A percentile compares a stretch with the other conserved stretches of the same genome.
These are phyloP conservation scores for Cercospora zeina DNA, from an alignment of 2,329 filamentous ascomycete genomes.

Conservation along the genomic window DNA sequence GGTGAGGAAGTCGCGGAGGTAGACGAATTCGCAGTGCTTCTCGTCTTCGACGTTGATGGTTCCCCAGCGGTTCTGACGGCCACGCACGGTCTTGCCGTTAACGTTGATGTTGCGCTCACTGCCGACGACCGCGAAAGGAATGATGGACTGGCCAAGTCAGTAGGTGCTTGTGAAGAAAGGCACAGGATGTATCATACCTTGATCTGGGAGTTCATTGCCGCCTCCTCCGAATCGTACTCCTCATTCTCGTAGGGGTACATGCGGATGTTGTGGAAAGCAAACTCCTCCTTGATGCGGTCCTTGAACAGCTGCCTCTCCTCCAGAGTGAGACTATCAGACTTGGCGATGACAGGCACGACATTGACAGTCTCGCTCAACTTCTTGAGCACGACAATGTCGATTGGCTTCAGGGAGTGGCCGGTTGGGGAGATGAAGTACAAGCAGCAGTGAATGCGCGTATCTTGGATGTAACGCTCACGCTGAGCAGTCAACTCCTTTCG, in stretches of 20 bases:
- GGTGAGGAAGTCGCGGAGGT: constrained; percentile 96
- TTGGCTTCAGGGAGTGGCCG: constrained; percentile 96
- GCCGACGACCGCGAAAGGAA: constrained; percentile 96
- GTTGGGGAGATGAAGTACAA: constrained; percentile 99
- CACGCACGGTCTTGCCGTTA: constrained; percentile 87
- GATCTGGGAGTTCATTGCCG: constrained; percentile 88
- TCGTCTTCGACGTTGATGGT: constrained; percentile 99
- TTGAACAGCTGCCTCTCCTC: constrained; percentile 97
- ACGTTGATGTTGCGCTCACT: constrained; percentile 98
- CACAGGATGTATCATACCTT: constrained; percentile 62
- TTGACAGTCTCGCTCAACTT: constrained; percentile 99
- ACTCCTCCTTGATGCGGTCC: constrained; percentile 98
- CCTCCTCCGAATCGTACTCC: constrained; percentile 96
- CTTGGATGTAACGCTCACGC: constrained; percentile 98
- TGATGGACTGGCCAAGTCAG: constrained; percentile 65
- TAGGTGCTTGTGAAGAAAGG: neutral
- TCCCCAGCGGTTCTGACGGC: constrained; percentile 98
- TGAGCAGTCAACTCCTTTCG: constrained; percentile 99
- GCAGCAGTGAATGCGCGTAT: constrained; percentile 98
- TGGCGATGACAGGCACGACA: constrained; percentile 97
- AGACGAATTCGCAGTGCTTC: constrained; percentile 99
- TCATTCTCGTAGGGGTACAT: constrained; percentile 99
- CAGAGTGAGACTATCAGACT: constrained; percentile 91
- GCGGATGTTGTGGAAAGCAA: constrained; percentile 98
- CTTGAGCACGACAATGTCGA: constrained; percentile 99